Base-by-base conservation (phyloP, 176 grass and related monocot species). In the Olyra latifolia region DNA sequence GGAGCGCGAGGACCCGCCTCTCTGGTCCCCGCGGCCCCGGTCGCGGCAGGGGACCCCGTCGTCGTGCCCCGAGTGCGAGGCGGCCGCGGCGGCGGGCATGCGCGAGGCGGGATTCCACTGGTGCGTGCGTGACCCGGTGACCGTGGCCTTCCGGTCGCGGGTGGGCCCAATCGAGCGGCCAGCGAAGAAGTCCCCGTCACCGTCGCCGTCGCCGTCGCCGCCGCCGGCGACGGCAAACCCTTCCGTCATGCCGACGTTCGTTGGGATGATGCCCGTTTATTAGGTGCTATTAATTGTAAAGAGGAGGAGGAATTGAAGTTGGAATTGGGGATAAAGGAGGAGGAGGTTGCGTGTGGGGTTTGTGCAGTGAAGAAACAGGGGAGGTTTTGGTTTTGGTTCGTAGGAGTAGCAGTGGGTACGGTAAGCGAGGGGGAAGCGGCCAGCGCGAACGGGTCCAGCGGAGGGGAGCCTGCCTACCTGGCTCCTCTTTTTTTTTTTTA, bases 131-230 rank as follows among this genome's bases (percentile, higher is more conserved):
- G 96, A 98, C 85, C 86, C 84, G 6, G 88, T 98, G 17, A 85
- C 81, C 43, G 78, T 85, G 5, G 96, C 81, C 0, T 92, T 95
- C 88, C 88, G 92, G 11, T 95, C 90, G 1, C 80, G 64, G n/a
- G 90, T 88, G 13, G 96, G 96, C 3, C 96, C 96, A 4, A 95
- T 98, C 58, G 80, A 98, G 86, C 86, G 92, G 10, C 95, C 95
- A 42, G 35, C 40, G 19, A 87, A 81, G 82, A 93, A 86, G 75
- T 43, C 78, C 46, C 80, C 82, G 14, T 92, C 75, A 39, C 63
- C 79, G 6, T 70, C 72, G 46, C 72, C 71, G 75, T 43, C 78
- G 40, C 80, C 82, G 14, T 92, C 75, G 44, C 63, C 79, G 6
- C 75, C 72, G 46, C 72, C 71, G n/a, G n/a, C n/a, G 66, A 70